These are phyloP conservation scores for Immersiporthe knoxdaviesiana DNA, from an alignment of 2,329 filamentous ascomycete species.

Conservation along the genomic window DNA sequence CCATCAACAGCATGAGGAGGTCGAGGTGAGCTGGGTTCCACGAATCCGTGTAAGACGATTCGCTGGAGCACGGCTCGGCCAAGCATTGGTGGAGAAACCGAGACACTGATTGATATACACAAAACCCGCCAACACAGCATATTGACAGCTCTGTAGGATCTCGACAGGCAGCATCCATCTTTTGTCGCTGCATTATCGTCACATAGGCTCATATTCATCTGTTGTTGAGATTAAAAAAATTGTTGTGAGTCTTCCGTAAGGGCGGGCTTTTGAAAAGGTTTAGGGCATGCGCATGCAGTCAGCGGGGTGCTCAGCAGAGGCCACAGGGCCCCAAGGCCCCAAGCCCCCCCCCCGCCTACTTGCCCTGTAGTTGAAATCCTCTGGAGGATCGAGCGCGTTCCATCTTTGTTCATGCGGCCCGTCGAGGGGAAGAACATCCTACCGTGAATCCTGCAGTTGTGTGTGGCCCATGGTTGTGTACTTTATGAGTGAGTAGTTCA, in stretches of 20 bases:
- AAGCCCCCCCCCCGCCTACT: no score
- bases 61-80: background rate
- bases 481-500: no score
- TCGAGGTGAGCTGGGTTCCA: background rate
- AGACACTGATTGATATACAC: background rate
- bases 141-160: background rate
- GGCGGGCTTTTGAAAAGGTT: no score
- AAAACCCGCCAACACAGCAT: background rate
- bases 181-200: no score
- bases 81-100: background rate
- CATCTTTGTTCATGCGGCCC: background rate
- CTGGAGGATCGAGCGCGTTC: background rate
- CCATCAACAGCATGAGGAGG: background rate
- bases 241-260: no score
- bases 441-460: background rate
- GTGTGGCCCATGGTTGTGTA: no score
- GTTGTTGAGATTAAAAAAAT: no score
- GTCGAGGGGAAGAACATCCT: background rate
- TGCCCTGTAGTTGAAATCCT: background rate
- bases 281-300: background rate
- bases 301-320: background rate
- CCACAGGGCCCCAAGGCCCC: no score
- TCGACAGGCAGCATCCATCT: no score
- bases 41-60: constrained; percentile 2
- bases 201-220: no score